phyloP scores from a whole-genome alignment of 2,329 filamentous ascomycete species.

The Aspergillus fructus region DNA sequence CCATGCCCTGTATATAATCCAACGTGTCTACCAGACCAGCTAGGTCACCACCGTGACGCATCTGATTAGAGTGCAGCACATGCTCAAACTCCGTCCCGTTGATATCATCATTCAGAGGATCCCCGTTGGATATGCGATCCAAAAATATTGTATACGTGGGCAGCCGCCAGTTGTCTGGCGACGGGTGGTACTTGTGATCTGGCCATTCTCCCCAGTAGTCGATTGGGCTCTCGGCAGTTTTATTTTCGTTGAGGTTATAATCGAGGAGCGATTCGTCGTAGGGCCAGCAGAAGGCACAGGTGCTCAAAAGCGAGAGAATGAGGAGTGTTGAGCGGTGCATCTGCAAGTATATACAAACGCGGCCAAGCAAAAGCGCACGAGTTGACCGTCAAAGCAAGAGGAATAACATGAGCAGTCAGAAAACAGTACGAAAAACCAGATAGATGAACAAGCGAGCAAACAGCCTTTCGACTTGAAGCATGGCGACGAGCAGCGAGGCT shows the following conservation, averaged over 20 bases:
- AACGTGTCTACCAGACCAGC: conserved; percentile 59
- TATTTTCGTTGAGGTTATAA: conserved; percentile 63
- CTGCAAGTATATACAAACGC: too few relatives aligned
- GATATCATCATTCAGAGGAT: conserved; percentile 63
- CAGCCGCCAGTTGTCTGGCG: conserved; percentile 63
- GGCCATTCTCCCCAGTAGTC: conserved; percentile 57
- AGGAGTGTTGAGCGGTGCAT: too few relatives aligned
- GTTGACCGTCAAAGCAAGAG: too few relatives aligned
- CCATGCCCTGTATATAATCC: conserved; percentile 65
- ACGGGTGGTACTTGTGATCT: conserved; percentile 51
- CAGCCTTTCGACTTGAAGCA: too few relatives aligned
- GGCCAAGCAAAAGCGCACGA: too few relatives aligned
- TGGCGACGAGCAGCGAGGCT: too few relatives aligned
- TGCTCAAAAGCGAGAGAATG: too few relatives aligned
- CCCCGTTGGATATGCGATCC: conserved; percentile 64
- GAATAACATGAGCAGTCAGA: too few relatives aligned
- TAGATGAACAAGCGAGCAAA: too few relatives aligned
- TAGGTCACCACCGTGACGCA: conserved; percentile 63
- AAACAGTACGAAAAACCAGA: too few relatives aligned
- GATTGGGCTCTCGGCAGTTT: conserved; percentile 52
- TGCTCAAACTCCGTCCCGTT: conserved; percentile 63
- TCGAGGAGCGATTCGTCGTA: conserved; percentile 52
- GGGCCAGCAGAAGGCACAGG: conserved; percentile 28
- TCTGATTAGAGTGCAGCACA: conserved; percentile 59
- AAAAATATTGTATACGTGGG: conserved; percentile 66